Evolutionary conservation across 116 monocot genomes (phyloP), one percentile per base, ranked within the genome.

Genomic region (Thalassia testudinum): DNA sequence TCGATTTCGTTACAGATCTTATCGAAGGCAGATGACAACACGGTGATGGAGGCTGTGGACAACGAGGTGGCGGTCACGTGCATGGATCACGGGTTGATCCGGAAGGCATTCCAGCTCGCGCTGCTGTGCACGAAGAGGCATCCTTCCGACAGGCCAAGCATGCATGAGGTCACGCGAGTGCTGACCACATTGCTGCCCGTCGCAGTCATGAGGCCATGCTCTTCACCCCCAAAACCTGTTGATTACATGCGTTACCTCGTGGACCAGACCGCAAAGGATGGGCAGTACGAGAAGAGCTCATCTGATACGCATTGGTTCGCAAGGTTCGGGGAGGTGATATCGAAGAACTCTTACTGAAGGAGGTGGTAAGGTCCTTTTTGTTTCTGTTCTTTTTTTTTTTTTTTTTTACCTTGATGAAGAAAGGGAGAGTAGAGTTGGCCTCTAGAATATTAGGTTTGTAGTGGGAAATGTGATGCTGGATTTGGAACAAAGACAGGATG

Each of bases 21-120:
- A 4, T 76, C 79, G 0, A 95, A 74, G 63, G 85, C 84, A 47
- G 85, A 88, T 49, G 75, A 88, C 70, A 85, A 95, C 74, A 95
- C 95, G 0, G 84, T 95, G 51, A 95, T 95, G 95, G 95, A 95
- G 59, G 69, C 89, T 1, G 85, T 88, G 50, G 88, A 88, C 70
- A 64, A 78, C 0, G 89, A 95, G 51, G 95, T 88, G 4, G 78
- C 81, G 2, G 63, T 88, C 24, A 95, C 95, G 0, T 95, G 95
- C 70, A 70, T 70, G 49, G 88, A 95, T 40, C 65, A 71, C 15
- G 60, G 68, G 5, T 67, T 72, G 0, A 72, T 95, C 19, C 75
- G 62, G 64, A 88, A 87, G 65, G 74, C 78, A 22, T 85, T 95
- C 70, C 88, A 95, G 70, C 77, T 95, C 8, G 88, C 95, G 1